These are phyloP conservation scores for Sclerotinia sclerotiorum DNA, from an alignment of 2,329 filamentous ascomycete species.

Conservation along the genomic window DNA sequence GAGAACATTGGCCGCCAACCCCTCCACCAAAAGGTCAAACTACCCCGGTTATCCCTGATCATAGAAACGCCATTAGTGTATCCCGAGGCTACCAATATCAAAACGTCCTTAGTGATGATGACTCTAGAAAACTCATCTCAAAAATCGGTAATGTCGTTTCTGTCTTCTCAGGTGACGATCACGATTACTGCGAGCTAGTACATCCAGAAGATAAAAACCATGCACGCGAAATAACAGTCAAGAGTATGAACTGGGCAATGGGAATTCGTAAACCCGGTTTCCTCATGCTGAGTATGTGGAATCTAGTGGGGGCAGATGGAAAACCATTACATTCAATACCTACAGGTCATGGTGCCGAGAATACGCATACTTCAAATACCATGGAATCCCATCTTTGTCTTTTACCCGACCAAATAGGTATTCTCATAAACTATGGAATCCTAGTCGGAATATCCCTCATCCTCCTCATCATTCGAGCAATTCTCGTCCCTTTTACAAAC, in stretches of 20 bases:
- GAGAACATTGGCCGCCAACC: constrained; percentile 79
- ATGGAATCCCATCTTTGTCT: constrained; percentile 89
- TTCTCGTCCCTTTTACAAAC: constrained; percentile 56
- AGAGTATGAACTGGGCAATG: constrained; percentile 95
- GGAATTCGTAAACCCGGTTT: constrained; percentile 86
- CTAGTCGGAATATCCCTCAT: constrained; percentile 57
- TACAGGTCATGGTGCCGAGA: constrained; percentile 38
- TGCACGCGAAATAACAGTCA: constrained; percentile 83
- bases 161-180: constrained; percentile 93
- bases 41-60: constrained; percentile 56
- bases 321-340: constrained; percentile 44
- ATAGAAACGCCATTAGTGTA: constrained; percentile 76
- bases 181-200: constrained; percentile 92
- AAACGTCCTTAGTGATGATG: constrained; percentile 77
- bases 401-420: constrained; percentile 81
- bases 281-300: constrained; percentile 85
- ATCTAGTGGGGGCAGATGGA: constrained; percentile 70
- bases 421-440: constrained; percentile 75
- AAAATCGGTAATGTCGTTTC: constrained; percentile 79
- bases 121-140: constrained; percentile 73
- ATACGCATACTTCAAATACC: constrained; percentile 52
- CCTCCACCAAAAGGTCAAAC: constrained; percentile 59
- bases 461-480: constrained; percentile 53
- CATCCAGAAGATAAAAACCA: constrained; percentile 64
- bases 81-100: constrained; percentile 90